A percentile compares a stretch with the other conserved stretches of the same genome.
Evolutionary conservation across 2,329 filamentous ascomycete genomes (phyloP).

Genomic region (Pseudogymnoascus sp.): DNA sequence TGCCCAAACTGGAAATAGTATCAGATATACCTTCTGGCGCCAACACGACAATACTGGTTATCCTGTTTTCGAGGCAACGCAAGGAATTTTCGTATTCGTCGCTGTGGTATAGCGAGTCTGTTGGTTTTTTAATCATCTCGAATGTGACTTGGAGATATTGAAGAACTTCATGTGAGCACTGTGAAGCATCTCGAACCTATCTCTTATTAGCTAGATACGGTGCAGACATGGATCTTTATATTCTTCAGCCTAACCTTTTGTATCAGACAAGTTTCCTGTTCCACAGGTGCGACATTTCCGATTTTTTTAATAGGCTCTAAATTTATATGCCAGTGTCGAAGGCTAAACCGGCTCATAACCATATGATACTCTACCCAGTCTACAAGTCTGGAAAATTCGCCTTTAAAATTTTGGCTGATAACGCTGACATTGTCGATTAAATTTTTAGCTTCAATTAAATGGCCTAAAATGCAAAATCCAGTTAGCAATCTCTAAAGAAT

Average conservation of each 20-base stretch:
- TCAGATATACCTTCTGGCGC: slow-evolving; percentile 16
- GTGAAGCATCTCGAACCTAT: slow-evolving; percentile 17
- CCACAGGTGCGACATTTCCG: slow-evolving; percentile 15
- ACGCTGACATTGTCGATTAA: slow-evolving; percentile 19
- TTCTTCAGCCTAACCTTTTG: slow-evolving; percentile 19
- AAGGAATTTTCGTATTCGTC: slow-evolving; percentile 21
- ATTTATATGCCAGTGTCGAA: slow-evolving; percentile 18
- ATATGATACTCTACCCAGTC: slow-evolving; percentile 21
- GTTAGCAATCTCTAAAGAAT: slow-evolving; percentile 18
- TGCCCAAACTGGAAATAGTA: slow-evolving; percentile 14
- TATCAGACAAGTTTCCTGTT: slow-evolving; percentile 16
- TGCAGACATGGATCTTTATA: slow-evolving; percentile 13
- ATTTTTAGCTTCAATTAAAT: slow-evolving; percentile 19
- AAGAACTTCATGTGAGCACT: slow-evolving; percentile 21
- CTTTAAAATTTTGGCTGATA: slow-evolving; percentile 16
- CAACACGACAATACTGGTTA: slow-evolving; percentile 16
- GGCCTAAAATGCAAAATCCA: slow-evolving; percentile 16
- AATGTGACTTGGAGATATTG: slow-evolving; percentile 17
- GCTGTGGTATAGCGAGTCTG: slow-evolving; percentile 20
- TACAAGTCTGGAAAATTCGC: slow-evolving; percentile 18
- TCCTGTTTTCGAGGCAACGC: slow-evolving; percentile 20
- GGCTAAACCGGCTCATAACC: slow-evolving; percentile 20
- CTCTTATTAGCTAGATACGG: slow-evolving; percentile 16
- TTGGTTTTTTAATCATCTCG: slow-evolving; percentile 19
- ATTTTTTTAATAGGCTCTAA: slow-evolving; percentile 14